phyloP scores from a whole-genome alignment of 2,329 filamentous ascomycete species.

The Cercospora canescens region DNA sequence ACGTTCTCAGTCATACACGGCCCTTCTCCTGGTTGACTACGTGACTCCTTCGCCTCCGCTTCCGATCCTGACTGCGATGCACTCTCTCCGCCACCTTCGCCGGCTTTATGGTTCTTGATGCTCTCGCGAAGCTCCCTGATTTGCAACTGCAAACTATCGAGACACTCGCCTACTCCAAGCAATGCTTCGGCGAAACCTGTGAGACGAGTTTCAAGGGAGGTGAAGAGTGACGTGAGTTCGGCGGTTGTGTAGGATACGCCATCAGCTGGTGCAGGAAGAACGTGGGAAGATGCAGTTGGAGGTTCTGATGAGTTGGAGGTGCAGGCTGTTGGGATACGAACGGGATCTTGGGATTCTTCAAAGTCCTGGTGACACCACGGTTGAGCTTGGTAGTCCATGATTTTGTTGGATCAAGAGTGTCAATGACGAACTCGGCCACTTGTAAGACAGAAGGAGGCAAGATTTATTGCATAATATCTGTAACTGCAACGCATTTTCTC shows the following conservation, averaged over 20 bases:
- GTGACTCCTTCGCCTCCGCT: not conserved
- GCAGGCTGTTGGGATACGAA: no score
- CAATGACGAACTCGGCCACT: no score
- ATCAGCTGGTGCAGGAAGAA: not conserved
- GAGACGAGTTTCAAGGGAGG: not conserved
- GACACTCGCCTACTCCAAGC: not conserved
- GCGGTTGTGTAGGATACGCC: not conserved
- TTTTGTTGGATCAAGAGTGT: no score
- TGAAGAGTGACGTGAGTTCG: not conserved
- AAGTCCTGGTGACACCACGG: no score
- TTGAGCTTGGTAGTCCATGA: not conserved
- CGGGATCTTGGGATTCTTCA: no score
- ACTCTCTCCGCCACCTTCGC: not conserved
- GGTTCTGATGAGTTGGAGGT: not conserved
- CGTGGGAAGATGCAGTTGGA: not conserved
- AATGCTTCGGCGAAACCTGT: not conserved
- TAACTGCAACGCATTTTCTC: no score
- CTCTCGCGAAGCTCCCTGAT: not conserved
- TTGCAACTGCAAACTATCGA: not conserved
- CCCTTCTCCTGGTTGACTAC: no score
- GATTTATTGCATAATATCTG: no score
- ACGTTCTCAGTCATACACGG: no score
- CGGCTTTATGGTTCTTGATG: not conserved
- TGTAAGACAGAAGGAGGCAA: no score
- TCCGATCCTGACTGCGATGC: not conserved